Evolutionary conservation across 1,284 basidiomycete genomes (phyloP), one percentile per base, ranked within the genome.

Genomic region (Blastosporella zonata): DNA sequence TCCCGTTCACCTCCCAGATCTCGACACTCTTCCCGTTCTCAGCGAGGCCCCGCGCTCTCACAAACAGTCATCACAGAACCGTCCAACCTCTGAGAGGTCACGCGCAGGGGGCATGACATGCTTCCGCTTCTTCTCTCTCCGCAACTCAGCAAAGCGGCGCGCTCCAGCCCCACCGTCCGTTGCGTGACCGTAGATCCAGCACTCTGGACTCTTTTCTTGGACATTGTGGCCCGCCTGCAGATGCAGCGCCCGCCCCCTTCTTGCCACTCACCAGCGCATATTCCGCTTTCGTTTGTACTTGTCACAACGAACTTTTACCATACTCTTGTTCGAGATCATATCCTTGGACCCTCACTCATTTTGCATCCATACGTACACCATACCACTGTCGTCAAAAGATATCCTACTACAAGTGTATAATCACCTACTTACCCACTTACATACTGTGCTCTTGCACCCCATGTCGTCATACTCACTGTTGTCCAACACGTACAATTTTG

Each of bases 81-180:
- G 20, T 33, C 35, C 50, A 17, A 46, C 34, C 38, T 53, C 61
- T n/a, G 60, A 66, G 42, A 66, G 62, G 47, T 59, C 58, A 27
- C 64, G 59, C 37, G 58, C 58, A 35, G 55, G 64, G 37, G 68
- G 65, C 47, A 64, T 71, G 57, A 66, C 69, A 4, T 71, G 70
- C 50, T 55, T 71, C 27, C 66, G 63, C 46, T 71, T 72, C 46
- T 70, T 72, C 31, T 62, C 64, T 12, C 27, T 63, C 46, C 58
- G 62, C 52, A 57, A 63, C 56, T 47, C 64, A n/a, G n/a, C n/a
- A 47, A 52, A 59, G 48, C 48, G 51, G 50, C 47, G 46, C 21
- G 10, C 37, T 23, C 21, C 49, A 36, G 17, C 52, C 6, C 33
- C 48, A 38, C 33, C 47, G 12, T 39, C 50, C 17, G 55, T 55